These are phyloP conservation scores for Hibiscus trionum DNA, from an alignment of 345 rosid genomes.

Conservation along the genomic window DNA sequence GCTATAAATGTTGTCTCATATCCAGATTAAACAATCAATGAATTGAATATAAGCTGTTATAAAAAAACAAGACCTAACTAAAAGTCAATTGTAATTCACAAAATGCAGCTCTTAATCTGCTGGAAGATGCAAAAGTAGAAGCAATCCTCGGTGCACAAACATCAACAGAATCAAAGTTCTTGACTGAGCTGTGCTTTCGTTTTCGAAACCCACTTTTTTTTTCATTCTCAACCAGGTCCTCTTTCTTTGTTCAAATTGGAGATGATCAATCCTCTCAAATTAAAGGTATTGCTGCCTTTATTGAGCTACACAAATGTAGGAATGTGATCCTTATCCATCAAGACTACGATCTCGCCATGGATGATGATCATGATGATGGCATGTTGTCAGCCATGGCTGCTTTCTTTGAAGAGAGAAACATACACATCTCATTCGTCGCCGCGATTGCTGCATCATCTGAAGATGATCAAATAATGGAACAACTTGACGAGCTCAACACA, in stretches of 20 bases:
- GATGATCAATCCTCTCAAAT: constrained; percentile 22
- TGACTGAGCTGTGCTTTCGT: not conserved
- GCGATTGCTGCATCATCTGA: constrained; percentile 11
- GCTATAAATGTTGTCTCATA: too few relatives aligned
- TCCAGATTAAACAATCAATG: too few relatives aligned
- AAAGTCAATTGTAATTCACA: too few relatives aligned
- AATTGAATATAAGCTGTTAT: too few relatives aligned
- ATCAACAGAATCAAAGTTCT: not conserved
- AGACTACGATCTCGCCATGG: constrained; percentile 14
- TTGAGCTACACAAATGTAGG: constrained; percentile 21
- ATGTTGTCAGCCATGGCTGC: not conserved
- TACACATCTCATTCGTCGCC: constrained; percentile 8
- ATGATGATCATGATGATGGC: not conserved
- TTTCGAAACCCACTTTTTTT: not conserved
- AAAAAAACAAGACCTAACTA: too few relatives aligned
- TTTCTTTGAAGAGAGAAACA: not conserved
- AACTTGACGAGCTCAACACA: constrained; percentile 9
- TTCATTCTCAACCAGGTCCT: not conserved
- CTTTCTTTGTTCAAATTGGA: constrained; percentile 14
- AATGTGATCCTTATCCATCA: constrained; percentile 21
- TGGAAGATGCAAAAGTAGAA: not conserved
- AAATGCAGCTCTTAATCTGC: not conserved
- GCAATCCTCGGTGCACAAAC: constrained; percentile 1
- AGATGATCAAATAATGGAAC: not conserved
- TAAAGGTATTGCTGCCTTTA: constrained; percentile 16